phyloP scores from a whole-genome alignment of 1,284 basidiomycete genomes.

The Cystobasidiaceae sp. region DNA sequence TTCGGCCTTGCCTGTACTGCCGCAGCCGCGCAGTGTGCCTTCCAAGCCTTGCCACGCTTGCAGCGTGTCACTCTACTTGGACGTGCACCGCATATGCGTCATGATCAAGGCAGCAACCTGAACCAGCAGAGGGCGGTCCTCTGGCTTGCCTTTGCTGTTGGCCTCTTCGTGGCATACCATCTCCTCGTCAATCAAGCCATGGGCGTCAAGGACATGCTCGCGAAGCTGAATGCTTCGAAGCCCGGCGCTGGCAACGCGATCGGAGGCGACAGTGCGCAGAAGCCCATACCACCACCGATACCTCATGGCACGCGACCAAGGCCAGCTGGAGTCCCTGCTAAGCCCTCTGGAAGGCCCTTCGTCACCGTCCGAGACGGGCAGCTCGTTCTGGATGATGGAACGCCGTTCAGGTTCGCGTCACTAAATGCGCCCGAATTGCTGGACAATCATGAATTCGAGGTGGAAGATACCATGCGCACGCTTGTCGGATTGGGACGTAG shows the following conservation, averaged over 20 bases:
- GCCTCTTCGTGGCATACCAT: slow-evolving; percentile 11
- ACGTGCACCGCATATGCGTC: background rate
- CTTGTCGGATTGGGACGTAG: slow-evolving; percentile 32
- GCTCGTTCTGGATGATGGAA: slow-evolving; percentile 6
- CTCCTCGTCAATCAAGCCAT: slow-evolving; percentile 6
- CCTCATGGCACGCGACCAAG: slow-evolving; percentile 16
- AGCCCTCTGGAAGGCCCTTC: slow-evolving; percentile 14
- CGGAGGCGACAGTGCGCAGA: background rate
- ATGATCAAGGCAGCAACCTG: too few species aligned
- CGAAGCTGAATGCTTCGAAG: background rate
- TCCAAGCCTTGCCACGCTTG: too few species aligned
- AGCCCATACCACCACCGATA: slow-evolving; percentile 14
- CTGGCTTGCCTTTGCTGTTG: slow-evolving; percentile 11
- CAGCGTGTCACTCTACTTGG: too few species aligned
- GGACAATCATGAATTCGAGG: slow-evolving; percentile 38
- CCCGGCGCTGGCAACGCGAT: background rate
- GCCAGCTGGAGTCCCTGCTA: background rate
- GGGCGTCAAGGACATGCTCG: slow-evolving; percentile 24
- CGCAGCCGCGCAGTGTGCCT: too few species aligned
- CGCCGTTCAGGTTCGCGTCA: slow-evolving; percentile 12
- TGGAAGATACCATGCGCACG: slow-evolving; percentile 34
- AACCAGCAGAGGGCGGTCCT: background rate
- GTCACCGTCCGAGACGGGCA: background rate
- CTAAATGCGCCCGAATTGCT: slow-evolving; percentile 40
- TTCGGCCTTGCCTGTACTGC: too few species aligned